These are phyloP conservation scores for Venturia carpophila DNA, from an alignment of 2,329 filamentous ascomycete species.

Conservation along the genomic window DNA sequence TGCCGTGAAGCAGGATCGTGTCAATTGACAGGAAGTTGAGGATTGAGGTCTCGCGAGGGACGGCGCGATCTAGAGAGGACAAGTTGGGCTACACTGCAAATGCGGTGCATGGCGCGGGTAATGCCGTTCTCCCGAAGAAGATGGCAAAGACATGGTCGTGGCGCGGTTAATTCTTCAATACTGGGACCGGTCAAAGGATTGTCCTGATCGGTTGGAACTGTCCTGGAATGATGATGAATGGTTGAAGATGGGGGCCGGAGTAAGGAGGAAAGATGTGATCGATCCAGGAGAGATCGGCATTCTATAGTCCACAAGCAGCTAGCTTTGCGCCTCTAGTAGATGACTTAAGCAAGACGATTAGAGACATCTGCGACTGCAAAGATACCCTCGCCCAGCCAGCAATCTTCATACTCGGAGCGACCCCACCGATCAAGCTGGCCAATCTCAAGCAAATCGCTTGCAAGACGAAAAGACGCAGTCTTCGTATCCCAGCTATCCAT, in stretches of 20 bases:
- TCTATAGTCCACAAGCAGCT: neutral
- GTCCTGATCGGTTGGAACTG: neutral
- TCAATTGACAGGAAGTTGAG: neutral
- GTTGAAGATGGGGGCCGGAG: neutral
- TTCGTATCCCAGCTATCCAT: neutral
- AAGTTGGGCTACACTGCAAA: neutral
- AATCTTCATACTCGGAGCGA: neutral
- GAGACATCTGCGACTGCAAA: neutral
- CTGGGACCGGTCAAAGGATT: neutral
- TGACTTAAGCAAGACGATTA: neutral
- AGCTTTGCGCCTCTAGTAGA: neutral
- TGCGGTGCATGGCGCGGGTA: neutral
- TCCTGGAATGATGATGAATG: neutral
- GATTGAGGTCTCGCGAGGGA: neutral
- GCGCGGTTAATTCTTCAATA: neutral
- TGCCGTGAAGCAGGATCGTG: neutral
- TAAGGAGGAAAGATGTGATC: neutral
- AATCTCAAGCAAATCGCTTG: neutral
- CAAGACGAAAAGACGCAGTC: neutral
- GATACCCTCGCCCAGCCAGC: neutral
- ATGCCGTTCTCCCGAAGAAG: neutral
- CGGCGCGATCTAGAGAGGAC: neutral
- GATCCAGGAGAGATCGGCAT: neutral
- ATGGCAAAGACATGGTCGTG: neutral
- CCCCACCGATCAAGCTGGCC: neutral